A percentile compares a stretch with the other conserved stretches of the same genome.
These are phyloP conservation scores for Pythium coloratum DNA, from an alignment of 352 stramenopile genomes.

Conservation along the genomic window DNA sequence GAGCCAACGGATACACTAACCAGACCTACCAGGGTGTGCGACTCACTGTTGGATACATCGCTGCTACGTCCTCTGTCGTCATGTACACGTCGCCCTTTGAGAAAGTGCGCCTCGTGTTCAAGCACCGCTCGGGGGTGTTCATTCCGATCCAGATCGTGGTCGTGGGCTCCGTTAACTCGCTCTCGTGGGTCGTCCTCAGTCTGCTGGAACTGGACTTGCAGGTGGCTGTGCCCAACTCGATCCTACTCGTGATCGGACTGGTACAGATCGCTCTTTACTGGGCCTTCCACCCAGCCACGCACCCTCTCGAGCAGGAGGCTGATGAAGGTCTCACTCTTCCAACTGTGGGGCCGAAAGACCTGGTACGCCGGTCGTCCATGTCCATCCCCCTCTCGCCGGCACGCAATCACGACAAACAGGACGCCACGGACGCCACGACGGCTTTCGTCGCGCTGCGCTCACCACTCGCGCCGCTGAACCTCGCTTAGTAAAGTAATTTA, in stretches of 20 bases:
- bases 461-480: constrained; percentile 7
- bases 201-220: constrained; percentile 48
- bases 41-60: no score
- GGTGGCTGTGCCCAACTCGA: constrained; percentile 49
- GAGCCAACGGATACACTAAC: no score
- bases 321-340: not conserved
- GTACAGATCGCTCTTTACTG: constrained; percentile 42
- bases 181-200: constrained; percentile 50
- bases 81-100: constrained; percentile 59
- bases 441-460: constrained; percentile 14
- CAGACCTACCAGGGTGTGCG: no score
- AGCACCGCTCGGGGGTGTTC: constrained; percentile 47
- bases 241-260: constrained; percentile 34
- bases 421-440: no score
- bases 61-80: constrained; percentile 22
- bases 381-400: constrained; percentile 11
- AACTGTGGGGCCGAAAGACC: not conserved
- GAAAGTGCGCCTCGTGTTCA: constrained; percentile 49
- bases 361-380: not conserved
- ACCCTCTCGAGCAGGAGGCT: constrained; percentile 21
- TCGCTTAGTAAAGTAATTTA: not conserved
- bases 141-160: constrained; percentile 59
- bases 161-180: constrained; percentile 45
- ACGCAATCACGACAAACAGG: constrained; percentile 2
- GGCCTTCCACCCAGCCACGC: constrained; percentile 47